These are phyloP conservation scores for Euclidium syriacum DNA, from an alignment of 345 rosid species.

Conservation along the genomic window DNA sequence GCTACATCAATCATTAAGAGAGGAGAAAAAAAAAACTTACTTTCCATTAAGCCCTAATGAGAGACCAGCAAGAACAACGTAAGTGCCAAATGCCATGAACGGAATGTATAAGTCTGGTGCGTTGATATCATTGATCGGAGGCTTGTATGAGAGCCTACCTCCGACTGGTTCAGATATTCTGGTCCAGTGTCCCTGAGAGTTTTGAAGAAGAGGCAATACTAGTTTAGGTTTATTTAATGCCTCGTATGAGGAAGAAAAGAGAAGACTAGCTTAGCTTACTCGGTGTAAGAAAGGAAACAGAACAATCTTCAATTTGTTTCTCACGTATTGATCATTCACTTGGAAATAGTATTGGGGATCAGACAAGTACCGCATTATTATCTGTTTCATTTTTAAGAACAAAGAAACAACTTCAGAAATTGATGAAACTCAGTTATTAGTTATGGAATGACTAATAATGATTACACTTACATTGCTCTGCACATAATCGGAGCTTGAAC, in stretches of 20 bases:
- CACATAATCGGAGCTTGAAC: constrained; percentile 53
- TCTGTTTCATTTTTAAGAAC: constrained; percentile 30
- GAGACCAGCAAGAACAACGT: constrained; percentile 63
- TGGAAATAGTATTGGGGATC: constrained; percentile 60
- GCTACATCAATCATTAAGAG: not conserved
- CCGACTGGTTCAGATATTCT: constrained; percentile 64
- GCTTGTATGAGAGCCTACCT: constrained; percentile 61
- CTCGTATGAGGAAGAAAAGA: not conserved
- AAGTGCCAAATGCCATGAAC: constrained; percentile 63
- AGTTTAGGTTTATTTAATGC: not conserved
- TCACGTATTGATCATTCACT: constrained; percentile 50
- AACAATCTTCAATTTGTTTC: constrained; percentile 50
- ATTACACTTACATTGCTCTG: constrained; percentile 51
- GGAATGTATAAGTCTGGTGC: constrained; percentile 82
- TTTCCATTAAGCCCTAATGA: constrained; percentile 53
- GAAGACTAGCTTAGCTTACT: constrained; percentile 28
- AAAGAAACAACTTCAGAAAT: not conserved
- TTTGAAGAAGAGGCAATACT: not conserved
- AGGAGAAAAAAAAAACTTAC: constrained; percentile 30
- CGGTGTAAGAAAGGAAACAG: constrained; percentile 50
- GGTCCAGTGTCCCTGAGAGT: constrained; percentile 61
- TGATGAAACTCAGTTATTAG: not conserved
- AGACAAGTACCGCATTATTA: constrained; percentile 49
- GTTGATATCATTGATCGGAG: constrained; percentile 64
- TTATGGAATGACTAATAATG: not conserved